phyloP scores from a whole-genome alignment of 352 stramenopile genomes.

The Phytophthora uliginosa region DNA sequence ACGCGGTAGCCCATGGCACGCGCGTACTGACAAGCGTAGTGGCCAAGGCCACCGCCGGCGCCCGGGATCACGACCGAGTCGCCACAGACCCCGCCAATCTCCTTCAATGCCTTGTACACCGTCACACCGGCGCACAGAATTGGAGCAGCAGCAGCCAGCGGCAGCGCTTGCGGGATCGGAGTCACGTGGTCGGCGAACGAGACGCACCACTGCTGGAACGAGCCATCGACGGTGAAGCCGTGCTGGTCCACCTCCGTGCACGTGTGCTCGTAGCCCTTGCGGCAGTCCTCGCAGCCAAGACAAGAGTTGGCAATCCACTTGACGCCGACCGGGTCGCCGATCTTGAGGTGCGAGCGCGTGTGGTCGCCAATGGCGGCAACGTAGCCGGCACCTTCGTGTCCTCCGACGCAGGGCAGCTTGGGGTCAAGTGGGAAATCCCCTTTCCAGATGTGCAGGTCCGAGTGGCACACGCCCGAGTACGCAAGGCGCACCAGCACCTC shows the following conservation, averaged over 20 bases:
- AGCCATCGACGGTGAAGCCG: constrained; percentile 44
- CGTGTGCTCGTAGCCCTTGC: constrained; percentile 53
- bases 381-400: constrained; percentile 66
- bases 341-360: constrained; percentile 46
- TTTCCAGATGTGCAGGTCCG: constrained; percentile 56
- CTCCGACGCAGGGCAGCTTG: constrained; percentile 55
- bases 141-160: constrained; percentile 52
- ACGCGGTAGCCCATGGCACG: constrained; percentile 73
- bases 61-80: constrained; percentile 69
- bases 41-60: constrained; percentile 76
- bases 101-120: constrained; percentile 80
- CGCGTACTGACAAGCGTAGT: constrained; percentile 83
- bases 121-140: constrained; percentile 91
- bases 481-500: constrained; percentile 62
- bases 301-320: constrained; percentile 59
- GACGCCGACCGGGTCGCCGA: constrained; percentile 57
- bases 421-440: constrained; percentile 40
- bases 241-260: constrained; percentile 43
- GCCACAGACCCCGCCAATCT: constrained; percentile 52
- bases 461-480: constrained; percentile 60
- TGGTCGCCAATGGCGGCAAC: constrained; percentile 58
- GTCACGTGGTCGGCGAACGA: constrained; percentile 81
- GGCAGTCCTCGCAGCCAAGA: constrained; percentile 55
- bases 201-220: constrained; percentile 68
- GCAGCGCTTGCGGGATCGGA: constrained; percentile 66